phyloP scores from a whole-genome alignment of 176 grass and related monocot species.

The Hordeum marinum region DNA sequence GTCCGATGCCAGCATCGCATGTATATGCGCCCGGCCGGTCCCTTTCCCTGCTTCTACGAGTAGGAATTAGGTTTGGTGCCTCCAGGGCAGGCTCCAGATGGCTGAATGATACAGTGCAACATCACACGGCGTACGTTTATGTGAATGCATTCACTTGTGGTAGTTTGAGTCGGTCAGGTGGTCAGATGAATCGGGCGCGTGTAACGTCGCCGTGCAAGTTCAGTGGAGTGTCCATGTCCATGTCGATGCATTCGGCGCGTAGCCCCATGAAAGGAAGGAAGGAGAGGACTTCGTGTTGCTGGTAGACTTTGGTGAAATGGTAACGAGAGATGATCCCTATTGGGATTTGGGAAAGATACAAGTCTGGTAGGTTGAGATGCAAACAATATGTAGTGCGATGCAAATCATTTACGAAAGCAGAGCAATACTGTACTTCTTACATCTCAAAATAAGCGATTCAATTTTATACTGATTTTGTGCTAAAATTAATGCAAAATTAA shows the following conservation, averaged over 20 bases:
- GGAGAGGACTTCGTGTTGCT: neutral
- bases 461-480: too few species aligned
- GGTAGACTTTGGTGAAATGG: neutral
- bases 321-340: neutral
- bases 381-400: too few species aligned
- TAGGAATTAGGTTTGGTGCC: neutral
- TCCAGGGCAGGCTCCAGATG: neutral
- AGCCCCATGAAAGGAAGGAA: neutral
- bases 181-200: neutral
- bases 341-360: neutral
- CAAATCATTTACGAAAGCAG: neutral
- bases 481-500: too few species aligned
- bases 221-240: neutral
- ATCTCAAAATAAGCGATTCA: too few species aligned
- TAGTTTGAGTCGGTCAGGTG: neutral
- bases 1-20: neutral
- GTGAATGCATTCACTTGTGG: neutral
- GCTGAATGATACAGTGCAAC: neutral
- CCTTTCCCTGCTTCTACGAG: neutral
- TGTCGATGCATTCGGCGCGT: constrained; percentile 4
- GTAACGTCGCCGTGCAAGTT: neutral
- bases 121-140: neutral
- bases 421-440: neutral
- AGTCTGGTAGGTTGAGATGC: neutral
- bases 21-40: neutral